phyloP scores from a whole-genome alignment of 441 rosid genomes.

The Euphorbia celastroides region DNA sequence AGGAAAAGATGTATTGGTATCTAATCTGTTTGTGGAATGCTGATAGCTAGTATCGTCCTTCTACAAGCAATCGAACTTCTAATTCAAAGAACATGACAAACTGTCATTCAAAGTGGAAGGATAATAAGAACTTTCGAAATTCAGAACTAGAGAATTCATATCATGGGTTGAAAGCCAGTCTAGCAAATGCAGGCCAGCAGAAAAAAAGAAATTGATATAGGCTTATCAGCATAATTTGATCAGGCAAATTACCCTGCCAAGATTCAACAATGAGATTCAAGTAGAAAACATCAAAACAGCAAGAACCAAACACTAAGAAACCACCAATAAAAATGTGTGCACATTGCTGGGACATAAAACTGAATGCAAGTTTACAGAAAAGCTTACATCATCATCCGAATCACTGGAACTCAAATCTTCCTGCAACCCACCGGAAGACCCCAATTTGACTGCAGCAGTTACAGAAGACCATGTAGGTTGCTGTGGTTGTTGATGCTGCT shows the following conservation, averaged over 20 bases:
- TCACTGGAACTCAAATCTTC: slow-evolving; percentile 64
- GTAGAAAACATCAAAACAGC: not conserved
- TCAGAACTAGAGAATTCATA: not conserved
- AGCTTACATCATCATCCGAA: slow-evolving; percentile 62
- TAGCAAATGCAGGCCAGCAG: not conserved
- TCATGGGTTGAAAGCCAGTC: not conserved
- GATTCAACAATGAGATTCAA: not conserved
- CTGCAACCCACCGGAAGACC: slow-evolving; percentile 36
- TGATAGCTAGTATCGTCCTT: not conserved
- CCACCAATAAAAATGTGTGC: not conserved
- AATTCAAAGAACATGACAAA: not conserved
- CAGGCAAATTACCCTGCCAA: not conserved
- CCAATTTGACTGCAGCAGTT: slow-evolving; percentile 41
- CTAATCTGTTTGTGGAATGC: not conserved
- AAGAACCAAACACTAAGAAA: not conserved
- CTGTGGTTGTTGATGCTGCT: slow-evolving; percentile 26
- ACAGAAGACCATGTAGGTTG: slow-evolving; percentile 47
- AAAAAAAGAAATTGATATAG: not conserved
- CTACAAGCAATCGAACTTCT: not conserved
- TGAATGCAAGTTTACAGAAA: not conserved
- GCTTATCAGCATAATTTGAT: not conserved
- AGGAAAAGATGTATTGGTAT: not conserved
- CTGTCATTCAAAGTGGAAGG: not conserved
- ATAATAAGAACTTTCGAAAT: slow-evolving; percentile 3
- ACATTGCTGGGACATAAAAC: not conserved